Base-by-base conservation (phyloP, 495 filamentous ascomycete species). In the Xylaria cubensis region DNA sequence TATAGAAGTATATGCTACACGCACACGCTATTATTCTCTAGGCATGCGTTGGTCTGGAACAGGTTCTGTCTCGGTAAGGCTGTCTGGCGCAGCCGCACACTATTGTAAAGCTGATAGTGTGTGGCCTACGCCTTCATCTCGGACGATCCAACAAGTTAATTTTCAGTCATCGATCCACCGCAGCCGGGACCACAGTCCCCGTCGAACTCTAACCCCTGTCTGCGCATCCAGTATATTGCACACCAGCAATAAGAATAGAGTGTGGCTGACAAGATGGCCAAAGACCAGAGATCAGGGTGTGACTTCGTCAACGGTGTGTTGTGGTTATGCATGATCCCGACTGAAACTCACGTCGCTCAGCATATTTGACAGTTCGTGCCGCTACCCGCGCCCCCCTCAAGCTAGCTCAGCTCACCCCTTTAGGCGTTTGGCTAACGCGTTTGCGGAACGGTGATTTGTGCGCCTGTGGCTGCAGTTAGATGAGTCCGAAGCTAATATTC, bases 41-140 rank as follows among this genome's bases (percentile, higher is more conserved):
- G 29, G 8, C 58, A 21, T 21, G n/a, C 7, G 58, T 21, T 12
- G 29, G 32, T 9, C 53, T 39, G 32, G 34, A 39, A 8, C 58
- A 41, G 12, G 32, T 21, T 41, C n/a, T 36, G 34, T 61, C 34
- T 61, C 58, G 32, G 55, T 29, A 59, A 59, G 56, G 29, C 56
- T 39, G 34, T 41, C 44, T 44, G 36, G 39, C 5, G 39, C 39
- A 64, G 10, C 51, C 17, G 26, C 34, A 19, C 61, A 29, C 39
- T 44, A 64, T 19, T 64, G 61, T 15, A 26, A 44, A 64, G 39
- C n/a, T n/a, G n/a, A n/a, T n/a, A n/a, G n/a, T n/a, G n/a, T n/a
- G n/a, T n/a, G n/a, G n/a, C n/a, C n/a, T n/a, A n/a, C n/a, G 13
- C 21, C 21, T 64, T 26, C 41, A 21, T 42, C 36, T 46, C 61